Conservation (phyloP, 129 eudicot species). For the Glebionis coronaria region DNA sequence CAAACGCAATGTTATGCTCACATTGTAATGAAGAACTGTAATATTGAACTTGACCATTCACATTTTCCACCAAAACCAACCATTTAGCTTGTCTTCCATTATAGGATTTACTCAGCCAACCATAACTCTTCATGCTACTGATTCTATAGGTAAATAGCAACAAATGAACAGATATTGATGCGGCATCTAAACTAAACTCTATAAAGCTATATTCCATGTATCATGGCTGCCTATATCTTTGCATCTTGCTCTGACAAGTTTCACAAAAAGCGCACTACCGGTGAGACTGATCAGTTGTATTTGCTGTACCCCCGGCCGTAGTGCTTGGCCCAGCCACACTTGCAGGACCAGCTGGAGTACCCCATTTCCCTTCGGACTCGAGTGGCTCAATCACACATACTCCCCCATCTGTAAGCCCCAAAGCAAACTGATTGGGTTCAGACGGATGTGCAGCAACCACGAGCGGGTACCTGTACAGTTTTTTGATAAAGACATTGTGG, state of each 20-base stretch:
- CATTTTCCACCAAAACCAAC: conserved; percentile 11
- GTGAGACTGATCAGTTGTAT: conserved; percentile 53
- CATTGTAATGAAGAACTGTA: background rate
- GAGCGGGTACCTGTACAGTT: conserved; percentile 95
- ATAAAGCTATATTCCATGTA: conserved; percentile 19
- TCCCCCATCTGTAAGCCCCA: no score
- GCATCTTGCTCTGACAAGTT: no score
- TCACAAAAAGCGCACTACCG: conserved; percentile 44
- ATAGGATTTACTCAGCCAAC: conserved; percentile 5
- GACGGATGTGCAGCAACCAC: no score
- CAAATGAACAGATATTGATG: background rate
- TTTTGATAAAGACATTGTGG: conserved; percentile 87
- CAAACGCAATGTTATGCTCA: no score
- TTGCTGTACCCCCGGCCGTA: conserved; percentile 37
- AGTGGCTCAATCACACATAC: no score
- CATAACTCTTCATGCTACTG: conserved; percentile 12
- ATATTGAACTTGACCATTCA: conserved; percentile 5
- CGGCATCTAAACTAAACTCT: conserved; percentile 20
- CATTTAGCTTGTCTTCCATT: conserved; percentile 4
- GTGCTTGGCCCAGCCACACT: conserved; percentile 61
- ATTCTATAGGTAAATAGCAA: conserved; percentile 16
- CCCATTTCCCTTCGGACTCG: no score
- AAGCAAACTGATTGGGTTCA: no score
- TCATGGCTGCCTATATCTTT: conserved; percentile 13
- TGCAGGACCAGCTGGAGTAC: conserved; percentile 49